Evolutionary conservation across 1,284 basidiomycete species (phyloP), one percentile per base, ranked within the genome.

Genomic region (Rhizoctonia solani): DNA sequence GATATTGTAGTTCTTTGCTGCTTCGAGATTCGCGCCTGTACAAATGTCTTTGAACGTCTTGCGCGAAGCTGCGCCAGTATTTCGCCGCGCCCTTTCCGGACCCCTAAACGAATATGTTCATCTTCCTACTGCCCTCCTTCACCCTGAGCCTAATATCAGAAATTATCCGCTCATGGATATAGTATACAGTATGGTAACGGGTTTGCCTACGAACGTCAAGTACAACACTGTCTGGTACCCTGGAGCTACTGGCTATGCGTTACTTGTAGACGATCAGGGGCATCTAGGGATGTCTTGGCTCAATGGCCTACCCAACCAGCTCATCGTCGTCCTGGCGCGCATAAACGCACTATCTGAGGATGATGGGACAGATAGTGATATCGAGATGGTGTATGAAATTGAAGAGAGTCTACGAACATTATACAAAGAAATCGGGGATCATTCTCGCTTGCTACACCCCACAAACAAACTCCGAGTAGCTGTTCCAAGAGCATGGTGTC

Each of bases 401-500:
- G 32, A 34, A 34, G 32, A 34, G 11, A 11, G 32, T 34, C 4
- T 34, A 34, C 32, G 4, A 34, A 11, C 4, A 11, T 11, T 34
- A 11, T 4, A 11, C 32, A 34, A 34, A n/a, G n/a, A 34, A 34
- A 34, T 34, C 11, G 32, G 11, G 32, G 32, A 11, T 4, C 11
- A 11, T 11, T 34, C 32, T 34, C 4, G 32, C n/a, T 54, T 9
- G 30, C 21, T 9, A 37, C 21, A 2, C 41, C 53, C 25, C 53
- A 30, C 16, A 37, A 54, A 13, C 27, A 30, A 37, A 37, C 34
- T 37, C 16, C 41, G 30, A 54, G 14, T 11, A 21, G 19, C 39
- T 55, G 34, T 25, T 55, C 9, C 23, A 41, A 19, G 54, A 55
- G 29, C 37, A 13, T 55, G 54, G 54, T 23, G 54, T 13, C 54